Evolutionary conservation across 257 asterid species (phyloP).

Genomic region (Scutellaria barbata): DNA sequence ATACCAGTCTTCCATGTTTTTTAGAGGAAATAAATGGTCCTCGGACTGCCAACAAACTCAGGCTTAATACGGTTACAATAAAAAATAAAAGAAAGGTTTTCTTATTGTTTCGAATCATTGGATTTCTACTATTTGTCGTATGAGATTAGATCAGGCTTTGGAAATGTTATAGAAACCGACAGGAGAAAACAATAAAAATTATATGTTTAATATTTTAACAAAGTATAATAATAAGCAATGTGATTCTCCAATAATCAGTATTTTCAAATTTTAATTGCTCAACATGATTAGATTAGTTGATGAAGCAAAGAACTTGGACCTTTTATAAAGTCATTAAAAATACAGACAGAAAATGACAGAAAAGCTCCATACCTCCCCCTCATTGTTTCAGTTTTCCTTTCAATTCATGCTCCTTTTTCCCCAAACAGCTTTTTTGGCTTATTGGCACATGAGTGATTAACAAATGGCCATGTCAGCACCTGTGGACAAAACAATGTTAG

Average conservation of each 20-base stretch:
- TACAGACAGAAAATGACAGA: constrained; percentile 49
- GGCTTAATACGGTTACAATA: constrained; percentile 23
- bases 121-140: constrained; percentile 34
- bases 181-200: constrained; percentile 15
- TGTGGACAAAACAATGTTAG: constrained; percentile 36
- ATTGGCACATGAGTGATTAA: constrained; percentile 34
- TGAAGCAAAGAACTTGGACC: constrained; percentile 58
- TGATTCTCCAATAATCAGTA: constrained; percentile 40
- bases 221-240: constrained; percentile 1
- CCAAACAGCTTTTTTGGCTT: constrained; percentile 47
- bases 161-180: constrained; percentile 52
- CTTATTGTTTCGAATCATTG: constrained; percentile 29
- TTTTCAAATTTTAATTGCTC: constrained; percentile 37
- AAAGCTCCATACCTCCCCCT: constrained; percentile 59
- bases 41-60: constrained; percentile 35
- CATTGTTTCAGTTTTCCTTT: constrained; percentile 47
- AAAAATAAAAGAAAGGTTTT: constrained; percentile 7
- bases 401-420: constrained; percentile 48
- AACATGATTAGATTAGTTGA: constrained; percentile 50
- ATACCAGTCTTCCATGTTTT: neutral
- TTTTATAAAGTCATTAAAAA: constrained; percentile 43
- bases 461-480: constrained; percentile 49
- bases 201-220: neutral
- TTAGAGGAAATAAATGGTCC: neutral
- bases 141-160: constrained; percentile 45